Evolutionary conservation across 345 rosid species (phyloP).

Genomic region (Toxicodendron radicans): DNA sequence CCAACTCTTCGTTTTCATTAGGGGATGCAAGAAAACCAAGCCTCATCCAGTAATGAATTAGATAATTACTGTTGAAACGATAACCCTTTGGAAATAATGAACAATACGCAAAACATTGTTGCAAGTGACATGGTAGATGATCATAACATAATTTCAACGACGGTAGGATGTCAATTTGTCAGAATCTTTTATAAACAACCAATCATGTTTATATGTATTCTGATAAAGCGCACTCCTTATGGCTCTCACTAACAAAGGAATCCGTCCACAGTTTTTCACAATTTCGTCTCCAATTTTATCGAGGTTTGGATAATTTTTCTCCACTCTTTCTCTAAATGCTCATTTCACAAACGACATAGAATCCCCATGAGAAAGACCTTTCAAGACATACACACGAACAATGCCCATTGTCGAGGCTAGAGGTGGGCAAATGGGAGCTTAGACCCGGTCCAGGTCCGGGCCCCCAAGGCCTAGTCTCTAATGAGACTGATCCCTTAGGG

Average conservation of each 20-base stretch:
- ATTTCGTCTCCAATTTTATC: neutral
- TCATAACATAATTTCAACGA: neutral
- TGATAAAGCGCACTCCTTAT: constrained; percentile 14
- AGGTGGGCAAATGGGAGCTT: too few relatives aligned
- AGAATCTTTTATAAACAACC: neutral
- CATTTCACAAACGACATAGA: too few relatives aligned
- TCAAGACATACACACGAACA: neutral
- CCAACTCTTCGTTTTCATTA: neutral
- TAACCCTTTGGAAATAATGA: neutral
- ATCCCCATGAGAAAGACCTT: neutral
- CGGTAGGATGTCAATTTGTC: neutral
- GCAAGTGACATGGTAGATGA: neutral
- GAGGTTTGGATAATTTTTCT: neutral
- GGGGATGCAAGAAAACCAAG: neutral
- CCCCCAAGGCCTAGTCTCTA: too few relatives aligned
- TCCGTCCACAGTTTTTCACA: neutral
- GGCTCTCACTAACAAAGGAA: neutral
- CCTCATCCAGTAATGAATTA: neutral
- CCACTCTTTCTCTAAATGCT: neutral
- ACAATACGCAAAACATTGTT: neutral
- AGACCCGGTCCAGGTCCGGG: too few relatives aligned
- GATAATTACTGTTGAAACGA: too few relatives aligned
- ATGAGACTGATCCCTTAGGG: too few relatives aligned
- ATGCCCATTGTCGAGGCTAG: neutral
- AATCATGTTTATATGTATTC: neutral